Conservation (phyloP, 352 stramenopile genomes). For the Phytopythium ostracodes region DNA sequence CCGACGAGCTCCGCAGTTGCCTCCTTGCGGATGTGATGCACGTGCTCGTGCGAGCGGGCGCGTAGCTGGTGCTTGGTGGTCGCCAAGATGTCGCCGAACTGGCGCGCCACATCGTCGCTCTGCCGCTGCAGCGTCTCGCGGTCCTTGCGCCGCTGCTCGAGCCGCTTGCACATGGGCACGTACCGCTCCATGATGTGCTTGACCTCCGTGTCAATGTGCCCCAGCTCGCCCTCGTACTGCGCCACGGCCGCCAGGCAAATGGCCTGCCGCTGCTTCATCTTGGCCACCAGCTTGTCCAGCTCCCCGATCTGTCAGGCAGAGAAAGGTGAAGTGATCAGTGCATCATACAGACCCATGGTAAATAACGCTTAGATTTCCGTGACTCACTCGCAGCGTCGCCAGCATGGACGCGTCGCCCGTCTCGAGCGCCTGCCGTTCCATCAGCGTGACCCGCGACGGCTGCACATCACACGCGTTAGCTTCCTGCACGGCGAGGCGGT, state of each 20-base stretch:
- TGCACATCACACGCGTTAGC: conserved; percentile 7
- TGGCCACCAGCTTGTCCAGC: conserved; percentile 67
- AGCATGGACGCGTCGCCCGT: conserved; percentile 74
- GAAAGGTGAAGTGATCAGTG: not conserved
- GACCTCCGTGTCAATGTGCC: conserved; percentile 57
- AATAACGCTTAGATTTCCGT: not conserved
- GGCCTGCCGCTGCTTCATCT: conserved; percentile 61
- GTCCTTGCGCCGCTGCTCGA: conserved; percentile 51
- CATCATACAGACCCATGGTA: not conserved
- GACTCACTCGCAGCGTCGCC: conserved; percentile 51
- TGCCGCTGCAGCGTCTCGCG: conserved; percentile 41
- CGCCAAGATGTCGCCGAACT: conserved; percentile 66
- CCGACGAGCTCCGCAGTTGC: conserved; percentile 41
- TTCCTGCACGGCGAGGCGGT: not conserved
- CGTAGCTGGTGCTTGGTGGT: conserved; percentile 57
- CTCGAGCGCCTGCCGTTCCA: conserved; percentile 65
- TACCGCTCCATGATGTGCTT: conserved; percentile 63
- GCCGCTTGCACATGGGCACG: conserved; percentile 49
- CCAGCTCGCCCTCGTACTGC: conserved; percentile 56
- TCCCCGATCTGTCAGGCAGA: conserved; percentile 43
- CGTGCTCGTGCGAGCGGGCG: conserved; percentile 45
- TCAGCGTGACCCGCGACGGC: conserved; percentile 52
- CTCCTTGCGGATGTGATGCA: conserved; percentile 60
- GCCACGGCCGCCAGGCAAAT: conserved; percentile 44
- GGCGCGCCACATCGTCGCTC: conserved; percentile 34